These are phyloP conservation scores for Pleurotus ostreatus DNA, from an alignment of 768 basidiomycete genomes.

Conservation along the genomic window DNA sequence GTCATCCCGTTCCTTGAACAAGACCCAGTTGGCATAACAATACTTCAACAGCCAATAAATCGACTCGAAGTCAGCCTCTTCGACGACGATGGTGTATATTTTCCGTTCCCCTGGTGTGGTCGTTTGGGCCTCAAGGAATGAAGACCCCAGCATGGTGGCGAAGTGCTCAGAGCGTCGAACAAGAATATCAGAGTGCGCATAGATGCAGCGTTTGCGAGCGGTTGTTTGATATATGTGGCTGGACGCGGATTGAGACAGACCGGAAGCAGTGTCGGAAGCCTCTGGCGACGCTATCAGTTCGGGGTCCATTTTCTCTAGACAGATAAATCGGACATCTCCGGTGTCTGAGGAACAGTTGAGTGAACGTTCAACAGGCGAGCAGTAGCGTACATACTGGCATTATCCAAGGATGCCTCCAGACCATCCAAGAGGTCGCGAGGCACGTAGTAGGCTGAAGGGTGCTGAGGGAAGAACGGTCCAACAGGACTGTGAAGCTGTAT, in stretches of 20 bases:
- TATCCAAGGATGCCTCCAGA: constrained; percentile 68
- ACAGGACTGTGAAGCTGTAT: constrained; percentile 67
- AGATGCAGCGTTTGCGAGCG: constrained; percentile 70
- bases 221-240: constrained; percentile 41
- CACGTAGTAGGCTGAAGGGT: constrained; percentile 61
- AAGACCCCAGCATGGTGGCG: constrained; percentile 65
- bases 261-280: constrained; percentile 24
- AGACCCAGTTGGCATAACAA: constrained; percentile 72
- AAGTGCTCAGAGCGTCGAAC: constrained; percentile 76
- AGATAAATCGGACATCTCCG: constrained; percentile 74
- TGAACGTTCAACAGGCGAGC: background rate
- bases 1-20: constrained; percentile 68
- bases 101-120: constrained; percentile 46
- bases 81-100: constrained; percentile 62
- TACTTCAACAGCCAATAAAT: constrained; percentile 78
- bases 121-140: constrained; percentile 57
- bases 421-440: constrained; percentile 66
- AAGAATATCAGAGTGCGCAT: constrained; percentile 77
- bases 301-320: constrained; percentile 48
- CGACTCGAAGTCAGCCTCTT: constrained; percentile 75
- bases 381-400: constrained; percentile 45
- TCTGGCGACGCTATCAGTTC: constrained; percentile 21
- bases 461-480: constrained; percentile 58
- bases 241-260: constrained; percentile 35
- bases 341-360: constrained; percentile 40